Conservation (phyloP, 345 rosid species). For the Moringa oleifera region DNA sequence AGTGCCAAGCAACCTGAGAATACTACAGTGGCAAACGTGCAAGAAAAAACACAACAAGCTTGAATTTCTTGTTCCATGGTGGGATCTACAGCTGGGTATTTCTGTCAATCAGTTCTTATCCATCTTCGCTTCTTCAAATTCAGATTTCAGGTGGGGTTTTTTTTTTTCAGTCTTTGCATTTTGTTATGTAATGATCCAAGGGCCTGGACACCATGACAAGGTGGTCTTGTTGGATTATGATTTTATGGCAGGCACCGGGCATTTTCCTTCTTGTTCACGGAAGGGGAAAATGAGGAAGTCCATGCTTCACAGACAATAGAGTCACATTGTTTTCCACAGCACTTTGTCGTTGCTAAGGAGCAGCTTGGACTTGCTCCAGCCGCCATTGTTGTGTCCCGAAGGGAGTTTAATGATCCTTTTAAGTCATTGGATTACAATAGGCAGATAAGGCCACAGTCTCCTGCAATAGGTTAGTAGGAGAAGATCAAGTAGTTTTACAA, state of each 20-base stretch:
- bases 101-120: constrained; percentile 92
- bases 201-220: not conserved
- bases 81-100: constrained; percentile 90
- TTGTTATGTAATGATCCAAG: not conserved
- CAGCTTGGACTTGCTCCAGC: constrained; percentile 81
- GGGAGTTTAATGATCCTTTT: constrained; percentile 51
- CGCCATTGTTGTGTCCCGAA: constrained; percentile 59
- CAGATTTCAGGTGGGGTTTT: constrained; percentile 63
- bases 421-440: constrained; percentile 59
- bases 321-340: constrained; percentile 81
- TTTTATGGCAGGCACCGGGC: constrained; percentile 74
- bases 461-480: constrained; percentile 48
- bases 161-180: constrained; percentile 3
- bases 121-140: constrained; percentile 69
- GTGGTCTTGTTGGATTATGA: not conserved
- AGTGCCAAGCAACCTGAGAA: constrained; percentile 81
- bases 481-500: not conserved
- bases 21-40: constrained; percentile 89
- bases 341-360: constrained; percentile 58
- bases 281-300: constrained; percentile 75
- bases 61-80: constrained; percentile 94
- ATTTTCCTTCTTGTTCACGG: constrained; percentile 72
- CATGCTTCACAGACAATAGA: constrained; percentile 67
- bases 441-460: constrained; percentile 42
- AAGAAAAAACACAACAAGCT: constrained; percentile 74